Base-by-base conservation (phyloP, 345 rosid genomes). In the Acer campestre region DNA sequence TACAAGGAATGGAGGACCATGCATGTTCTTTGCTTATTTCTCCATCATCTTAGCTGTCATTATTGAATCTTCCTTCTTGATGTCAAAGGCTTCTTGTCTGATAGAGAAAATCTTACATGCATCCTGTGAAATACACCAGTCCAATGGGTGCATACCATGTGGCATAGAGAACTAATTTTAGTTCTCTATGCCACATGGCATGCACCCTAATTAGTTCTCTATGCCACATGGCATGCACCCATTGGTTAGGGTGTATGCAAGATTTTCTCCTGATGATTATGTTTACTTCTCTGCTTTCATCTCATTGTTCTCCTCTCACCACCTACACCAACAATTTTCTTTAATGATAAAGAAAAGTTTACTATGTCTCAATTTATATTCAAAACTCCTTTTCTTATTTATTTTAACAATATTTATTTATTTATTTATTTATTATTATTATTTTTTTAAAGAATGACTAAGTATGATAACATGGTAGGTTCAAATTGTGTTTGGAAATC, bases 1-100 rank as follows among this genome's bases (percentile, higher is more conserved):
- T 11, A 44, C 62, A 38, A 53, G 25, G 56, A 17, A 78, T 75
- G 73, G 73, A 65, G 69, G 77, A 64, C 69, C 70, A 63, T 61
- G 74, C 58, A 20, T 46, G 2, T 58, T n/a, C 7, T 58, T 58
- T 58, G 25, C 62, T 58, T 58, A 58, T 58, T 58, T 58, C 62
- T 6, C 55, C 59, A 55, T 73, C 80, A 81, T 49, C 77, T 58
- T 40, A 46, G 77, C 61, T 38, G 75, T 59, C 59, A 9, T 35
- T 61, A 17, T 68, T 68, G 31, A 7, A 17, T n/a, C 61, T 18
- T 56, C 10, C 61, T 75, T 67, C 27, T 6, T 67, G 14, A 29
- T 73, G 18, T 42, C 25, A 40, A 58, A 23, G 5, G 29, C 49
- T 42, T 38, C 44, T 55, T 44, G 14, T 42, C 27, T 25, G 27